phyloP scores from a whole-genome alignment of 495 filamentous ascomycete species.

The Aspergillus bertholletiae region DNA sequence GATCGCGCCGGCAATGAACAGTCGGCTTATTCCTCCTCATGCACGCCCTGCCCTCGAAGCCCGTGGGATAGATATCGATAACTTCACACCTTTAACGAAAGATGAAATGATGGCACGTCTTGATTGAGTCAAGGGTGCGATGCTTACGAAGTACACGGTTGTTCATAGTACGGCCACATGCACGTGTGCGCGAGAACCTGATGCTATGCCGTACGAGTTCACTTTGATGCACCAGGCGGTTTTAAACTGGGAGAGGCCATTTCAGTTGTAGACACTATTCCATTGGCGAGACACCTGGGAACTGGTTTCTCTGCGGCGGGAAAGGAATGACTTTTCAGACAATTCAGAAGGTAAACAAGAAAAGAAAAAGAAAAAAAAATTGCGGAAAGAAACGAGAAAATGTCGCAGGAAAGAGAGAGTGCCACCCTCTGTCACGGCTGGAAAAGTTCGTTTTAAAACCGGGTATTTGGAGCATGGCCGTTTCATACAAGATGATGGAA shows the following conservation, averaged over 20 bases:
- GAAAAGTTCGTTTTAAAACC: conserved; percentile 29
- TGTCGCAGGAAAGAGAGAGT: conserved; percentile 1
- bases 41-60: conserved; percentile 67
- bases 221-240: conserved; percentile 32
- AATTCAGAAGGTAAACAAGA: neutral
- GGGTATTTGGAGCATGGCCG: conserved; percentile 28
- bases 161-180: conserved; percentile 25
- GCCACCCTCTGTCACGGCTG: conserved; percentile 25
- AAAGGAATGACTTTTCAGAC: conserved; percentile 11
- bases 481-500: conserved; percentile 32
- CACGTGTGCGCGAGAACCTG: conserved; percentile 28
- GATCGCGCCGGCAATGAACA: conserved; percentile 83
- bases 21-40: conserved; percentile 80
- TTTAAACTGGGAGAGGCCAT: conserved; percentile 25
- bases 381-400: neutral
- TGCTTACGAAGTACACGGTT: conserved; percentile 42
- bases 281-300: conserved; percentile 21
- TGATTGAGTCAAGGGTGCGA: conserved; percentile 63
- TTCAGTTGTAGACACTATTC: conserved; percentile 19
- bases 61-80: conserved; percentile 87
- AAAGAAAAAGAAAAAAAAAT: conserved; percentile 10
- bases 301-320: conserved; percentile 28
- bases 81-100: conserved; percentile 84
- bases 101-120: conserved; percentile 97
- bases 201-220: conserved; percentile 33